These are phyloP conservation scores for Heterobasidion parviporum DNA, from an alignment of 1,284 basidiomycete genomes.

Conservation along the genomic window DNA sequence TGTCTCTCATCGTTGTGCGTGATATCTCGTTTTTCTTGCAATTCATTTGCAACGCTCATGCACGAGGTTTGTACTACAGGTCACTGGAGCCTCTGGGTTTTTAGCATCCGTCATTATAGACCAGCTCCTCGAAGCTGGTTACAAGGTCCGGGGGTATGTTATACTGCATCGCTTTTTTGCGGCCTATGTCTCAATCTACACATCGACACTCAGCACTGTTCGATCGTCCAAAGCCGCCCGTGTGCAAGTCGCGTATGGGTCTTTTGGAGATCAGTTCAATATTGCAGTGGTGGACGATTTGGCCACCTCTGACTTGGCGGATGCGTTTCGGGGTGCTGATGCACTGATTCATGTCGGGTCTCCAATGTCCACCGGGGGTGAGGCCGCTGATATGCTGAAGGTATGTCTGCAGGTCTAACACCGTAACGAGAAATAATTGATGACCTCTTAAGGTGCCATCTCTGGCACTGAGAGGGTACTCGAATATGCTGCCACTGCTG, in stretches of 20 bases:
- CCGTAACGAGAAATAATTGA: not conserved
- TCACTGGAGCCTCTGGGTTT: conserved; percentile 3
- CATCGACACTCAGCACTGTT: not conserved
- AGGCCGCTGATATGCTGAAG: not conserved
- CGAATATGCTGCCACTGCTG: not conserved
- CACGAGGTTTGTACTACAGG: not conserved
- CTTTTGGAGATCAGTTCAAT: not conserved
- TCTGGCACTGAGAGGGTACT: not conserved
- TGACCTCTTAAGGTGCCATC: not conserved
- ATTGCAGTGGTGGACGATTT: not conserved
- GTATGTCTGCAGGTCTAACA: not conserved
- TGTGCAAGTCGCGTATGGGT: not conserved
- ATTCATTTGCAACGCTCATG: not conserved
- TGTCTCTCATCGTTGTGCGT: not conserved
- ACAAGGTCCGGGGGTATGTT: not conserved
- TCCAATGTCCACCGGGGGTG: not conserved
- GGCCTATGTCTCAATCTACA: not conserved
- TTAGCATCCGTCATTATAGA: not conserved
- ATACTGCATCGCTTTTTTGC: not conserved
- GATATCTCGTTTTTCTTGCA: not conserved
- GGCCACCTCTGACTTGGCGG: not conserved
- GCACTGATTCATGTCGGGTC: not conserved
- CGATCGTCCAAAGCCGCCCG: not conserved
- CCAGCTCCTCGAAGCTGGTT: not conserved
- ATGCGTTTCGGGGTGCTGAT: not conserved